phyloP scores from a whole-genome alignment of 2,329 filamentous ascomycete genomes.

The Magnaporthiopsis rhizophila region DNA sequence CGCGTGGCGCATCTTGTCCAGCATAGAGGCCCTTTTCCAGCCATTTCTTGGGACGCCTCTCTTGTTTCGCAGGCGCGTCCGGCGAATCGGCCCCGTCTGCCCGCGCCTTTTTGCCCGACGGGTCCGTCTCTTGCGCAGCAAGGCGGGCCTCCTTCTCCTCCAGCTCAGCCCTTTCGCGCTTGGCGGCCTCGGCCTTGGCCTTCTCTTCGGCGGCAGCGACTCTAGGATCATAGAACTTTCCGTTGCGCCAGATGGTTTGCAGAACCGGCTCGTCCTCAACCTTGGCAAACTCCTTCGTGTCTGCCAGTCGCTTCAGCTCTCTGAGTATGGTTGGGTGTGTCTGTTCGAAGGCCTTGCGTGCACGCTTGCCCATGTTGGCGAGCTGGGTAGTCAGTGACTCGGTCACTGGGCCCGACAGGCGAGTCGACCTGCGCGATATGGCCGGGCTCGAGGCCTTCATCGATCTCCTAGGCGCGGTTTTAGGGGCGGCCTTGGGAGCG shows the following conservation, averaged over 20 bases:
- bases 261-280: conserved; percentile 51
- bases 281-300: conserved; percentile 54
- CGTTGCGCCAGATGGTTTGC: conserved; percentile 57
- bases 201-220: conserved; percentile 5
- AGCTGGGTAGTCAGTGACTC: conserved; percentile 38
- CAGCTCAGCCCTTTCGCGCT: conserved; percentile 3
- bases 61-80: conserved; percentile 21
- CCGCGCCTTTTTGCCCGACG: conserved; percentile 17
- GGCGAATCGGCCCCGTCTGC: conserved; percentile 23
- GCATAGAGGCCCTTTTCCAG: conserved; percentile 77
- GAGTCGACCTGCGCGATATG: conserved; percentile 33
- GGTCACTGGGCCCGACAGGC: conserved; percentile 33
- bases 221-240: conserved; percentile 45
- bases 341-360: conserved; percentile 45
- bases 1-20: conserved; percentile 58
- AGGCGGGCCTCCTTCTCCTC: conserved; percentile 13
- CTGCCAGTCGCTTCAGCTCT: conserved; percentile 50
- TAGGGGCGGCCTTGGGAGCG: conserved; percentile 8
- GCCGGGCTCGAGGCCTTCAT: conserved; percentile 21
- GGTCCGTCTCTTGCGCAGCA: conserved; percentile 13
- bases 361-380: conserved; percentile 52
- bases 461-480: conserved; percentile 25
- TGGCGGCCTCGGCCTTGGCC: conserved; percentile 18
- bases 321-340: conserved; percentile 25
- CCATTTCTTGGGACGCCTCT: conserved; percentile 62